Conservation (phyloP, 306 rosid species). For the Cotoneaster glaucophyllus region DNA sequence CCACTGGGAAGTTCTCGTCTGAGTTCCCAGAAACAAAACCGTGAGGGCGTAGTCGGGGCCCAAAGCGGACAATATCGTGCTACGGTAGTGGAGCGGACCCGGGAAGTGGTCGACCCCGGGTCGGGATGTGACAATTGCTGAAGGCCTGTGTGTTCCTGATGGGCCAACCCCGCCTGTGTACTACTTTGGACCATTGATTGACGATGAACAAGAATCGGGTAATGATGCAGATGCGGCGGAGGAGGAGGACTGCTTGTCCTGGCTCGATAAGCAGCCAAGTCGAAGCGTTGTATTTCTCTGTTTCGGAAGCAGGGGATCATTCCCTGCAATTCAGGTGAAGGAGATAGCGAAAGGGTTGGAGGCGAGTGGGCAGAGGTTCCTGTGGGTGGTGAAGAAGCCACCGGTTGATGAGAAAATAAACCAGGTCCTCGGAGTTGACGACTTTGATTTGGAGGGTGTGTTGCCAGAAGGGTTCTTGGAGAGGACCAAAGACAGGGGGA, state of each 20-base stretch:
- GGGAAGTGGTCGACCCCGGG: too few species aligned
- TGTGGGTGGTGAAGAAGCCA: conserved; percentile 19
- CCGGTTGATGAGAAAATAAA: neutral
- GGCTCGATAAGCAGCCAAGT: conserved; percentile 26
- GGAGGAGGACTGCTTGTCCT: conserved; percentile 7
- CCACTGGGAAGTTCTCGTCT: too few species aligned
- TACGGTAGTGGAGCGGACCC: too few species aligned
- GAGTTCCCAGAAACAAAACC: too few species aligned
- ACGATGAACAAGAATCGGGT: neutral
- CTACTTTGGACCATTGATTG: conserved; percentile 20
- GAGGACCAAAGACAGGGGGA: conserved; percentile 18
- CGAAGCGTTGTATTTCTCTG: conserved; percentile 25
- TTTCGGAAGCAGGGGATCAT: conserved; percentile 26
- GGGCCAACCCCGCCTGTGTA: conserved; percentile 20
- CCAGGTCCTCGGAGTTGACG: neutral
- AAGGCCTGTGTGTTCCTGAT: conserved; percentile 15
- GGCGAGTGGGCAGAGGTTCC: conserved; percentile 22
- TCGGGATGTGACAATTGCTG: too few species aligned
- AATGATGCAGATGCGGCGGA: neutral
- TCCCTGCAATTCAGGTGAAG: conserved; percentile 3
- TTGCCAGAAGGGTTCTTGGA: conserved; percentile 31
- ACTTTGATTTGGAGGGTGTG: neutral
- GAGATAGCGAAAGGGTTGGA: conserved; percentile 29
- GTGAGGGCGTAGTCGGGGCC: too few species aligned
- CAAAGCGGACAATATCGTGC: too few species aligned